Evolutionary conservation across 108 stramenopile genomes (phyloP), one percentile per base, ranked within the genome.

Genomic region (Phaeodactylum tricornutum): DNA sequence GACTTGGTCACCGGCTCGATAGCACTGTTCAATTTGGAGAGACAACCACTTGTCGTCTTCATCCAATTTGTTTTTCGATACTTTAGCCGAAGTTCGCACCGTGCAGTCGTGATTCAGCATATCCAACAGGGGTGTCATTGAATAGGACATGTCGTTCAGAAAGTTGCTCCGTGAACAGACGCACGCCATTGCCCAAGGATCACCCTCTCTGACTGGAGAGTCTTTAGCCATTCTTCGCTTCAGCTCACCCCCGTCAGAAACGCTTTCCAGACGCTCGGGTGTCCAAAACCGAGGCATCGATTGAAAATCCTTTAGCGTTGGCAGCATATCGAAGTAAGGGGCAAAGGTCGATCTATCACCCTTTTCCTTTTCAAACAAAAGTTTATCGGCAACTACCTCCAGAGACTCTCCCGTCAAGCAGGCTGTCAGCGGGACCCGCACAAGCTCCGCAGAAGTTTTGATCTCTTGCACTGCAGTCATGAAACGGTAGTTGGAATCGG

Each of bases 91-190:
- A 15, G 84, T 87, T 44, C 44, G 53, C 15, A 69, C 58, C 0
- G 67, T 49, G 0, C 55, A 31, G 50, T 82, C 64, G 59, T 87
- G 84, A 56, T 77, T 87, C 35, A 87, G 63, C 80, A 87, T 82
- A 45, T 87, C 80, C 30, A 87, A 31, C 44, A 79, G 38, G 15
- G 84, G 84, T 19, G 84, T 82, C 61, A 82, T 67, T 12, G 75
- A 47, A 47, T 82, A 87, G 28, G 31, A 59, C 6, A 57, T 53
- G 51, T 86, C 77, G 17, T 64, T 66, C 12, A 87, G 41, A 55
- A 77, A 87, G 35, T 82, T 79, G 24, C 73, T 70, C 40, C 84
- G 66, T 8, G 84, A 80, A 59, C 77, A 70, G 19, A 87, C 84
- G 52, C 69, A 68, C 7, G 84, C 80, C n/a, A 77, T 57, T 7